A percentile compares a stretch with the other conserved stretches of the same genome.
phyloP scores from a whole-genome alignment of 441 rosid genomes.

The Adansonia gregorii region DNA sequence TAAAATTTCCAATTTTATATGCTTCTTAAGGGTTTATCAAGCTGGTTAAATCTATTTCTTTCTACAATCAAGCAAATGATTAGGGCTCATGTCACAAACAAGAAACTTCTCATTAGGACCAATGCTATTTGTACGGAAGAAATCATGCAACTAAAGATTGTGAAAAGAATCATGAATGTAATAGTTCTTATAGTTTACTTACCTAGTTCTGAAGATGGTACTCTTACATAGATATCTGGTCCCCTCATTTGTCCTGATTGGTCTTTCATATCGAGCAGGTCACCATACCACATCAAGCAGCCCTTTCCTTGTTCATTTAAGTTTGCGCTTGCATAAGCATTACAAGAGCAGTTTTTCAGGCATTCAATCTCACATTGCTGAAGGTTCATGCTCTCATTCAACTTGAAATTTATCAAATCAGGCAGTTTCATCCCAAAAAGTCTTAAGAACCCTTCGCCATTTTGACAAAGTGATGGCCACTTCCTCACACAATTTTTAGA shows the following conservation, averaged over 20 bases:
- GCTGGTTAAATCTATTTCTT: background rate
- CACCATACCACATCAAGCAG: slow-evolving; percentile 34
- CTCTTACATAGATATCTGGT: slow-evolving; percentile 23
- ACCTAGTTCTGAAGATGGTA: slow-evolving; percentile 26
- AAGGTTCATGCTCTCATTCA: background rate
- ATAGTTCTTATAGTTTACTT: background rate
- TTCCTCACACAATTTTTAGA: too few relatives aligned
- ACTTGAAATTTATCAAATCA: background rate
- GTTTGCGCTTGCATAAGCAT: background rate
- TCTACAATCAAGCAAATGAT: background rate
- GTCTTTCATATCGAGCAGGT: slow-evolving; percentile 27
- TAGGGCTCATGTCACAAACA: background rate
- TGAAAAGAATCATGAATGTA: background rate
- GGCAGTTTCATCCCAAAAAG: too few relatives aligned
- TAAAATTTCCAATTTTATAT: background rate
- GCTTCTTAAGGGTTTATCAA: background rate
- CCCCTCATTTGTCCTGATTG: background rate
- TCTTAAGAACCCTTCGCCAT: too few relatives aligned
- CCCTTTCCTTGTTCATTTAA: background rate
- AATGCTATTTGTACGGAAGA: background rate
- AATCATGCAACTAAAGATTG: background rate
- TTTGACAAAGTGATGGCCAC: too few relatives aligned
- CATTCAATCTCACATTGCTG: background rate
- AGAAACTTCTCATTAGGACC: background rate
- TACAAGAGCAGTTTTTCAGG: background rate